Conservation (phyloP, 768 basidiomycete genomes). For the Xanthoconium purpureum region DNA sequence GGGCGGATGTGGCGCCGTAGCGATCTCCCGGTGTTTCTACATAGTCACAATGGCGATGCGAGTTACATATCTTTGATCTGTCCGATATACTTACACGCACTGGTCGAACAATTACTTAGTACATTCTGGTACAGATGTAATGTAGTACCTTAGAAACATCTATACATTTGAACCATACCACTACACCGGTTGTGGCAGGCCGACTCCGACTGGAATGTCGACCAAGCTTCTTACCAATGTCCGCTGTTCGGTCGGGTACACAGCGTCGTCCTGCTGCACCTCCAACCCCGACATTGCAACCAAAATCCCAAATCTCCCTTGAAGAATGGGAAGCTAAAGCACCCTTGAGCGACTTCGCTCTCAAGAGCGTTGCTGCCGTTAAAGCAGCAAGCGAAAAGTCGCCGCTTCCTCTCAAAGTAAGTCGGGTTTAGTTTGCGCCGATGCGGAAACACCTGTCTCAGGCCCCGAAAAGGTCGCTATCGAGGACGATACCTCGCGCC, state of each 20-base stretch:
- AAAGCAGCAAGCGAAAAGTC: constrained; percentile 58
- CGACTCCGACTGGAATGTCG: constrained; percentile 1
- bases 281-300: constrained; percentile 26
- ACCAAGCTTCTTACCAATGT: constrained; percentile 16
- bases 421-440: constrained; percentile 7
- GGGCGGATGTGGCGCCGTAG: constrained; percentile 23
- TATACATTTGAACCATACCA: background rate
- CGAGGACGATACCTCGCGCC: constrained; percentile 35
- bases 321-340: constrained; percentile 93
- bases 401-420: constrained; percentile 75
- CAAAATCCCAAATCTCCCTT: constrained; percentile 54
- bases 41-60: too few species aligned
- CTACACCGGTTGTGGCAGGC: constrained; percentile 1
- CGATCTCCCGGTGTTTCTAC: background rate
- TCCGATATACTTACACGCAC: constrained; percentile 1
- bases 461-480: constrained; percentile 40
- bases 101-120: background rate
- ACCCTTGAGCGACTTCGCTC: constrained; percentile 67
- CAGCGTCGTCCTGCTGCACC: constrained; percentile 30
- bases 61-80: constrained; percentile 1
- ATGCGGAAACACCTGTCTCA: constrained; percentile 25
- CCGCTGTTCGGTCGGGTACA: constrained; percentile 16
- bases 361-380: constrained; percentile 59
- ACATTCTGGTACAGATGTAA: constrained; percentile 7
- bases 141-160: constrained; percentile 4